Percentiles rank a stretch among this genome's conserved stretches.
phyloP scores from a whole-genome alignment of 805 yeast species.

The Barnettozyma vustinii region DNA sequence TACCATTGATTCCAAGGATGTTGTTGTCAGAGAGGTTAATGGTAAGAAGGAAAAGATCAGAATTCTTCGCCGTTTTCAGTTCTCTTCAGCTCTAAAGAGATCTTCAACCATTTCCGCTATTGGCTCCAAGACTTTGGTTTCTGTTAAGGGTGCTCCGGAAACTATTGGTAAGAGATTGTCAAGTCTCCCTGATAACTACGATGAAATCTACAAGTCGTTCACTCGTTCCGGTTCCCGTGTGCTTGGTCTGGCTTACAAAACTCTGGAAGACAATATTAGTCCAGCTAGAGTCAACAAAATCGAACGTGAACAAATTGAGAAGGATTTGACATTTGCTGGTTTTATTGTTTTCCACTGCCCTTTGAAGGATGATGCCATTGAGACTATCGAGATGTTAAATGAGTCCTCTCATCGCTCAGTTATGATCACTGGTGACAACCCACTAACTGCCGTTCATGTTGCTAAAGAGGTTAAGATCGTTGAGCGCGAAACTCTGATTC shows the following conservation, averaged over 20 bases:
- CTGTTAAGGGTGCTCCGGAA: constrained; percentile 98
- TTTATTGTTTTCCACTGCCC: constrained; percentile 97
- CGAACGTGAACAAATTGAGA: constrained; percentile 73
- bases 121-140: constrained; percentile 56
- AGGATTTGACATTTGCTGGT: constrained; percentile 74
- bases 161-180: constrained; percentile 75
- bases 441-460: constrained; percentile 96
- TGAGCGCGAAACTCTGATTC: constrained; percentile 74
- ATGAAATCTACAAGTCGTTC: constrained; percentile 78
- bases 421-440: constrained; percentile 99
- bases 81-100: constrained; percentile 92
- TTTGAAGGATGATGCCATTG: constrained; percentile 87
- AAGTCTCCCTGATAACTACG: constrained; percentile 72
- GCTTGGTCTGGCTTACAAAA: constrained; percentile 86
- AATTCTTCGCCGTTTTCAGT: constrained; percentile 91
- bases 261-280: constrained; percentile 46
- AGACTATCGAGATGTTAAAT: constrained; percentile 84
- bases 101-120: constrained; percentile 78
- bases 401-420: constrained; percentile 93
- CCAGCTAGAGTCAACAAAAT: constrained; percentile 50
- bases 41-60: constrained; percentile 44
- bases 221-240: constrained; percentile 97
- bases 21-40: constrained; percentile 43
- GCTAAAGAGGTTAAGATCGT: constrained; percentile 90
- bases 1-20: constrained; percentile 74